phyloP scores from a whole-genome alignment of 2,329 filamentous ascomycete genomes.

The Aspergillus costaricaensis region DNA sequence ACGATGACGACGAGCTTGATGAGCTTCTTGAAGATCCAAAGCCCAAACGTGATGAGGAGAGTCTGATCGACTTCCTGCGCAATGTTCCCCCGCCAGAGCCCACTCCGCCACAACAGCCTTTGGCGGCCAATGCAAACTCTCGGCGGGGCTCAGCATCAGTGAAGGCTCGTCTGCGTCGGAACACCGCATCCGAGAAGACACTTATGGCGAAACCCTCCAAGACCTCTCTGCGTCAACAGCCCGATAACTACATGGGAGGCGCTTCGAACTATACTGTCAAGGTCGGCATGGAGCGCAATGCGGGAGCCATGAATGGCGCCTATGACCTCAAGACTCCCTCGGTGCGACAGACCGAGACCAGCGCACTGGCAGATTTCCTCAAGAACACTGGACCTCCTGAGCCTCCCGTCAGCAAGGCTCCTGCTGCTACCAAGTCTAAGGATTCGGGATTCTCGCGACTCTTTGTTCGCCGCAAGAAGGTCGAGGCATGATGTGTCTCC shows the following conservation, averaged over 20 bases:
- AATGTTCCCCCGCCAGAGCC: constrained; percentile 46
- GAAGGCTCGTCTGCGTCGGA: constrained; percentile 40
- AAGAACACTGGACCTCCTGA: constrained; percentile 67
- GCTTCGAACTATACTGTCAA: constrained; percentile 41
- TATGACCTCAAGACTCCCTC: constrained; percentile 26
- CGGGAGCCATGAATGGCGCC: constrained; percentile 12
- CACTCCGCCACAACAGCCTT: constrained; percentile 34
- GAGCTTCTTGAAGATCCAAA: constrained; percentile 52
- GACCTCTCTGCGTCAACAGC: constrained; percentile 37
- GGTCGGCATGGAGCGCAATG: constrained; percentile 39
- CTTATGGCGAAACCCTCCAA: constrained; percentile 35
- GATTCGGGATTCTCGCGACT: constrained; percentile 34
- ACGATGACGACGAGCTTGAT: constrained; percentile 67
- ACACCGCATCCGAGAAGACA: constrained; percentile 30
- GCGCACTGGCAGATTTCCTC: constrained; percentile 73
- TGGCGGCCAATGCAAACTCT: constrained; percentile 25
- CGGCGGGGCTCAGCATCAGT: constrained; percentile 28
- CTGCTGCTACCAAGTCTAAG: constrained; percentile 24
- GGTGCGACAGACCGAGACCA: constrained; percentile 51
- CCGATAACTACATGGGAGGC: constrained; percentile 29
- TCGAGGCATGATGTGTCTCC: constrained; percentile 25
- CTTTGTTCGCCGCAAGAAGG: constrained; percentile 36
- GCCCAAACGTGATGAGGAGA: constrained; percentile 47
- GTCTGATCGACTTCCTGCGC: constrained; percentile 51
- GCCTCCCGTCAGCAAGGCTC: constrained; percentile 19